These are phyloP conservation scores for Trichoderma semiorbis DNA, from an alignment of 2,329 filamentous ascomycete genomes.

Conservation along the genomic window DNA sequence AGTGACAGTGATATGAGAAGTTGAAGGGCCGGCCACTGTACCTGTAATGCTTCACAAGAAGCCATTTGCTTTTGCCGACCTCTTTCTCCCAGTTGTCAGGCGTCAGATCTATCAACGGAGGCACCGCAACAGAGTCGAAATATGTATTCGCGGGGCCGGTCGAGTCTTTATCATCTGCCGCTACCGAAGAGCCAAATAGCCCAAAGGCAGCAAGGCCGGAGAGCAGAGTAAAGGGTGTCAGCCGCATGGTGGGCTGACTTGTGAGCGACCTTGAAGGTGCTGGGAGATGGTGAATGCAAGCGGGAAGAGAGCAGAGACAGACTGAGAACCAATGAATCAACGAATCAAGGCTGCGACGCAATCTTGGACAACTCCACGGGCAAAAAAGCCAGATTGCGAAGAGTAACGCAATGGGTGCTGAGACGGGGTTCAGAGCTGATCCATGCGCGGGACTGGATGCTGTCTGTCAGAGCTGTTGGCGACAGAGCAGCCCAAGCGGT, in stretches of 20 bases:
- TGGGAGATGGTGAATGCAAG: neutral
- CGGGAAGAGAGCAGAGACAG: neutral
- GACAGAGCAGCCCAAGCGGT: constrained; percentile 5
- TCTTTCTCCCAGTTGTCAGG: constrained; percentile 56
- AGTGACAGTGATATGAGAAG: neutral
- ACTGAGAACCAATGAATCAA: neutral
- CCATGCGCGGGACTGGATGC: constrained; percentile 9
- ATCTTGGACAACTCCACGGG: neutral
- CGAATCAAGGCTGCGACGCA: neutral
- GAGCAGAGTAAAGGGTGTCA: constrained; percentile 43
- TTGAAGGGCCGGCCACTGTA: constrained; percentile 30
- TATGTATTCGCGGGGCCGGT: constrained; percentile 46
- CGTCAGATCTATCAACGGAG: constrained; percentile 60
- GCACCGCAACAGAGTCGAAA: constrained; percentile 66
- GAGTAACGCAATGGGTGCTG: neutral
- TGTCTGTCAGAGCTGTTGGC: neutral
- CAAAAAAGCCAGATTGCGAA: neutral
- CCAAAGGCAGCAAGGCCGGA: constrained; percentile 39
- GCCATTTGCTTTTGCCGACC: constrained; percentile 50
- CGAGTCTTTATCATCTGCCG: constrained; percentile 27
- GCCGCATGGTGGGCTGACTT: constrained; percentile 30
- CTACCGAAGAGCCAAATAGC: constrained; percentile 17
- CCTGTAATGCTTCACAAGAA: constrained; percentile 66
- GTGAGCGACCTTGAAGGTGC: neutral
- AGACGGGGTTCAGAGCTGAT: neutral